Evolutionary conservation across 1,139 yeast species (phyloP), one percentile per base, ranked within the genome.

Genomic region (Yamadazyma pseudoaaseri): DNA sequence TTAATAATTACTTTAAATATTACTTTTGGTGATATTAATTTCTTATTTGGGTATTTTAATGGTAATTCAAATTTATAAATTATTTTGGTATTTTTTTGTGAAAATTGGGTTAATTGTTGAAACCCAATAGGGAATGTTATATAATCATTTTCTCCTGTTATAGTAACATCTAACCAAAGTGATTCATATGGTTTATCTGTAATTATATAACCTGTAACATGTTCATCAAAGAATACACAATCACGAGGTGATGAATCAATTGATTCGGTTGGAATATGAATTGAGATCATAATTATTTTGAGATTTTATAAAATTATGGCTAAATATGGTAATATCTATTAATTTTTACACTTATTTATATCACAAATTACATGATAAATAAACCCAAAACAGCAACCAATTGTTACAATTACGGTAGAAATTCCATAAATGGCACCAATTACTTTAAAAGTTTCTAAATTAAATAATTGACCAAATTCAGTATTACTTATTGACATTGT

Each of bases 401-500:
- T 35, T 4, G 67, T 61, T 5, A 65, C 50, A 4, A 58, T 4
- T 4, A 62, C 39, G 37, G 52, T 56, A 30, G 41, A 59, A 16
- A 65, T 69, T 0, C 81, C 81, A 50, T 83, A 84, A 3, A 84
- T 70, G 5, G 81, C 68, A 2, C 84, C 76, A 33, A 86, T 47
- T 4, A 79, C 79, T 42, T 73, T 68, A 59, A 83, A 83, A 3
- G 79, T 76, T 26, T 52, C 52, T 44, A 79, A 61, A 5, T 47
- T 45, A 32, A 62, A 68, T 5, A 71, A 56, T 2, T 42, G 47
- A 25, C 67, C 76, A 17, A 86, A 52, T 45, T 76, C 73, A 14
- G 65, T 56, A 44, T 78, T 73, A 3, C 86, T 76, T 14, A 84
- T 57, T 0, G 82, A 66, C 81, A 85, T 81, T 0, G 96, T 86